Evolutionary conservation across 2,329 filamentous ascomycete genomes (phyloP), one percentile per base, ranked within the genome.

Genomic region (Botryosphaeria agaves): DNA sequence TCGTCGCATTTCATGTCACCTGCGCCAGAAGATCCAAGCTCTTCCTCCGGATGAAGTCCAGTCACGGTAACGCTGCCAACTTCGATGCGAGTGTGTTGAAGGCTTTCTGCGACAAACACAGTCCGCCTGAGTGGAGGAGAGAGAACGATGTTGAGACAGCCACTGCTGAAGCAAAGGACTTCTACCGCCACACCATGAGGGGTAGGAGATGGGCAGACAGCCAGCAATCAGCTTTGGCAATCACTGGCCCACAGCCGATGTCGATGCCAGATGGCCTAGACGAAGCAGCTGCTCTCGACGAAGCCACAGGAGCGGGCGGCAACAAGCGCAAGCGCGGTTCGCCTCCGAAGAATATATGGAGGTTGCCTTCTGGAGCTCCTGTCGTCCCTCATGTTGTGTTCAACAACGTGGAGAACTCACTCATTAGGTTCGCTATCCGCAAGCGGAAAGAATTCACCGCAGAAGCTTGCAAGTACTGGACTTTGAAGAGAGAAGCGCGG

Each of bases 391-490:
- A 85, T 40, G 75, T 80, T 2, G 78, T 95, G 3, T 84, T 84
- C 37, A 79, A 87, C 40, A 75, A 77, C 17, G 83, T 98, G 14
- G 81, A 93, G 42, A 71, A 72, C 26, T 81, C 85, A 0, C 65
- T 98, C 19, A 71, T 76, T 37, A 74, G 82, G 28, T 95, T 95
- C 49, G 71, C 72, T n/a, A 64, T 81, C 20, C 72, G 78, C 18
- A 91, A 89, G 48, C 73, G 84, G 31, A 93, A 91, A 48, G 85
- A 94, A 36, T 98, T 83, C 50, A 76, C 91, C 2, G 77, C 83
- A 34, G 87, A 94, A 52, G 81, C 81, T 2, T 95, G 87, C 57
- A 84, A 83, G 42, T 98, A 95, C 55, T 98, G 89, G 89, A 95
- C 89, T 0, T 56, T 98, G 38, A 98, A 98, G 58, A 73, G 89